A percentile compares a stretch with the other conserved stretches of the same genome.
These are phyloP conservation scores for Actinomortierella ambigua DNA, from an alignment of 371 early-diverging fungal species.

Conservation along the genomic window DNA sequence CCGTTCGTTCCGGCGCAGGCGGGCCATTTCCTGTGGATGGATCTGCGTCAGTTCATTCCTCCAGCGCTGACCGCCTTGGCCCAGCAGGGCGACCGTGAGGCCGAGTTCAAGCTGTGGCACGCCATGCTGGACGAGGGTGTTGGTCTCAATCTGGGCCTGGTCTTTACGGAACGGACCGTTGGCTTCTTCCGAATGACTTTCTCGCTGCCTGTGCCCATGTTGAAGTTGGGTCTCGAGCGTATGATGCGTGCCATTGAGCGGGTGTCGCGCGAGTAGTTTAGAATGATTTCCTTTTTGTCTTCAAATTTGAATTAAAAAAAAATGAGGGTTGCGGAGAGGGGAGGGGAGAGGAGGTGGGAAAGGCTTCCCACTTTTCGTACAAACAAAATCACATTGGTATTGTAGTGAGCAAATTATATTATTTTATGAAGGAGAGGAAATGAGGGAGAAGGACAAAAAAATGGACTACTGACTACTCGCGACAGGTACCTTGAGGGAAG, in stretches of 20 bases:
- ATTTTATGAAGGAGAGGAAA: too few species aligned
- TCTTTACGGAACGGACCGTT: slow-evolving; percentile 53
- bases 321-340: too few species aligned
- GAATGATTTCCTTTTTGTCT: too few species aligned
- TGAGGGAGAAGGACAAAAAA: too few species aligned
- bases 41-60: slow-evolving; percentile 47
- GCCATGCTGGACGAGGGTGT: slow-evolving; percentile 58
- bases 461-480: not conserved
- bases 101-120: slow-evolving; percentile 47
- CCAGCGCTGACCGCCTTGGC: slow-evolving; percentile 13
- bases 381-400: too few species aligned
- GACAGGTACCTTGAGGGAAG: slow-evolving; percentile 2
- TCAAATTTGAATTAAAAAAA: too few species aligned
- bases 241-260: slow-evolving; percentile 22
- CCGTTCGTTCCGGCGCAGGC: slow-evolving; percentile 62
- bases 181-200: slow-evolving; percentile 76
- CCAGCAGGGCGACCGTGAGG: slow-evolving; percentile 20
- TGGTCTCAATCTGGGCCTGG: slow-evolving; percentile 68
- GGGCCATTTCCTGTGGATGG: slow-evolving; percentile 74
- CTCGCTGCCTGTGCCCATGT: slow-evolving; percentile 47
- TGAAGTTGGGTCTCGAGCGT: slow-evolving; percentile 55
- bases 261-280: slow-evolving; percentile 9
- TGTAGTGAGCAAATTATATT: too few species aligned
- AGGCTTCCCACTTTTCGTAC: too few species aligned
- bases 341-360: too few species aligned